Conservation (phyloP, 345 rosid genomes). For the Erucastrum elatum region DNA sequence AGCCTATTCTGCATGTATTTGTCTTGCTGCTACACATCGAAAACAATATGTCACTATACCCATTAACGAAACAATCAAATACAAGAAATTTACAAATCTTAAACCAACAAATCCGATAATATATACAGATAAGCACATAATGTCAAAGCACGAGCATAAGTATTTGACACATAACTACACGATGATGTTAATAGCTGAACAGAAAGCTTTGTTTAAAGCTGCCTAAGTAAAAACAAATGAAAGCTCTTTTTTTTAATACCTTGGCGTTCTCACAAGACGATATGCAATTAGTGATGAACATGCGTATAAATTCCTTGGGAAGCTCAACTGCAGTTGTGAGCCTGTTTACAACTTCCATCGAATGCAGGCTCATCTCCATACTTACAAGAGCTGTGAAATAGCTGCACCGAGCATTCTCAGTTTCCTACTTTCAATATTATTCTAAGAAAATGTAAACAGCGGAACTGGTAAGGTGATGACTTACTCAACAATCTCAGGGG, state of each 20-base stretch:
- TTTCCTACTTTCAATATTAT: not conserved
- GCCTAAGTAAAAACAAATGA: not conserved
- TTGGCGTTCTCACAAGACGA: slow-evolving; percentile 88
- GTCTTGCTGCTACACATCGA: slow-evolving; percentile 61
- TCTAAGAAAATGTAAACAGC: not conserved
- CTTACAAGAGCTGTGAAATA: slow-evolving; percentile 82
- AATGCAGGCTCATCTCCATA: slow-evolving; percentile 98
- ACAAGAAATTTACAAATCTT: not conserved
- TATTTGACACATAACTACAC: not conserved
- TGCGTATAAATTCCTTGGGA: slow-evolving; percentile 85
- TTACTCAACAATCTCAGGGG: slow-evolving; percentile 84
- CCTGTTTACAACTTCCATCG: slow-evolving; percentile 99
- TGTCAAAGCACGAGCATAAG: not conserved
- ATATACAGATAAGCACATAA: not conserved
- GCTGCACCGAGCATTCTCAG: slow-evolving; percentile 50
- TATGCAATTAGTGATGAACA: slow-evolving; percentile 93
- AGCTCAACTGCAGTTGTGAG: slow-evolving; percentile 93
- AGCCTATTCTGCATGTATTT: slow-evolving; percentile 99
- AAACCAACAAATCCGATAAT: slow-evolving; percentile 5
- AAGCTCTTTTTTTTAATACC: slow-evolving; percentile 48
- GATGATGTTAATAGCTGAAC: not conserved
- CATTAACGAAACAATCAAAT: not conserved
- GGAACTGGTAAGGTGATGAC: slow-evolving; percentile 39
- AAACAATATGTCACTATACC: slow-evolving; percentile 31
- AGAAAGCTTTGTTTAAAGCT: not conserved